These are phyloP conservation scores for Podaxis rugospora DNA, from an alignment of 768 basidiomycete genomes.

Conservation along the genomic window DNA sequence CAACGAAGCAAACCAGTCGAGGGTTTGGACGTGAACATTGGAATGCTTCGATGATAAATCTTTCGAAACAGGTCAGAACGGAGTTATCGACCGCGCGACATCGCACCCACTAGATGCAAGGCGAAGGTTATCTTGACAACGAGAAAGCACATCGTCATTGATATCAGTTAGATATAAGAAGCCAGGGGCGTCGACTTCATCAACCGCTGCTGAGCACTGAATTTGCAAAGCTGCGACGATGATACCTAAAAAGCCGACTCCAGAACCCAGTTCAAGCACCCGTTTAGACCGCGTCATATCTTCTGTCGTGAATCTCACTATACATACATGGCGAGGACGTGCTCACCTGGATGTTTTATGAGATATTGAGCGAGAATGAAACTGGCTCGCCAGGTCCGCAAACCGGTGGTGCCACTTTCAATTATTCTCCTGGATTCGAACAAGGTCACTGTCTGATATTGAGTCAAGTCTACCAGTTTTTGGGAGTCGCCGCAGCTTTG, in stretches of 20 bases:
- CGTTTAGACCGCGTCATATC: conserved; percentile 40
- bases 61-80: conserved; percentile 19
- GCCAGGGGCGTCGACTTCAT: neutral
- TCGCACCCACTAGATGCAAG: conserved; percentile 65
- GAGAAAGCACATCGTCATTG: conserved; percentile 54
- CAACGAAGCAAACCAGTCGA: conserved; percentile 70
- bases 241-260: conserved; percentile 71
- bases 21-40: conserved; percentile 34
- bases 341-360: conserved; percentile 48
- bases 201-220: conserved; percentile 14
- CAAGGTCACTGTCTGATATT: conserved; percentile 48
- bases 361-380: conserved; percentile 62
- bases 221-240: conserved; percentile 54
- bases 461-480: conserved; percentile 16
- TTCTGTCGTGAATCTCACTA: conserved; percentile 24
- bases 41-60: conserved; percentile 53
- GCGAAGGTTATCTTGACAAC: conserved; percentile 56
- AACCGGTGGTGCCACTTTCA: conserved; percentile 73
- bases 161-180: conserved; percentile 54
- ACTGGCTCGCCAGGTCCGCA: conserved; percentile 78
- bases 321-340: neutral
- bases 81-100: conserved; percentile 21
- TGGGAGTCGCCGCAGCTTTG: neutral
- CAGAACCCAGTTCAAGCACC: conserved; percentile 74
- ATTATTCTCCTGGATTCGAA: conserved; percentile 72